Conservation (phyloP, 352 stramenopile species). For the Pythium phragmitis region DNA sequence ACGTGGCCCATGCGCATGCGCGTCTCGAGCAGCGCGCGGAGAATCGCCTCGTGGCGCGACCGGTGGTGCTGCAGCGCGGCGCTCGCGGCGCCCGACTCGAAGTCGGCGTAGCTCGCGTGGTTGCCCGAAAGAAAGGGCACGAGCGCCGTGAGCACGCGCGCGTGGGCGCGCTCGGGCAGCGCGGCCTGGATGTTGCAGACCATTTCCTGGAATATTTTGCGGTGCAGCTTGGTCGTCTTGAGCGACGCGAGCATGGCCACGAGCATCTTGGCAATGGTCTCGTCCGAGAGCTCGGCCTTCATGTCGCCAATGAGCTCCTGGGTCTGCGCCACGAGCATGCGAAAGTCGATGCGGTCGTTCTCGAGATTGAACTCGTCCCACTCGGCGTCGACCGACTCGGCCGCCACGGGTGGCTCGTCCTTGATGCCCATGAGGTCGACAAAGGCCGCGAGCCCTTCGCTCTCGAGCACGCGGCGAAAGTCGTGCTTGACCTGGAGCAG, state of each 20-base stretch:
- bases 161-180: conserved; percentile 64
- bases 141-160: conserved; percentile 57
- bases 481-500: conserved; percentile 84
- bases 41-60: conserved; percentile 77
- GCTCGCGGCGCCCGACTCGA: conserved; percentile 61
- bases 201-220: conserved; percentile 89
- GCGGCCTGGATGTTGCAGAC: conserved; percentile 83
- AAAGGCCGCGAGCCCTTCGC: conserved; percentile 65
- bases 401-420: conserved; percentile 25
- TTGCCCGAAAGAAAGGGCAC: conserved; percentile 82
- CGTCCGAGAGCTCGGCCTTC: conserved; percentile 58
- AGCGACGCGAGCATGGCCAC: conserved; percentile 82
- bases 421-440: conserved; percentile 80
- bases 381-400: conserved; percentile 57
- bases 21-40: conserved; percentile 73
- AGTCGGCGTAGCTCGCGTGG: conserved; percentile 71
- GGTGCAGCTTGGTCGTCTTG: conserved; percentile 83
- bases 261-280: conserved; percentile 84
- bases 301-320: conserved; percentile 63
- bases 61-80: conserved; percentile 74
- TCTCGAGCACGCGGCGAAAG: conserved; percentile 76
- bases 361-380: conserved; percentile 87
- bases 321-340: conserved; percentile 69
- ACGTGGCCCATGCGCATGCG: conserved; percentile 86
- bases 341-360: conserved; percentile 86